Evolutionary conservation across 805 yeast genomes (phyloP).

Genomic region (Kodamaea neixiangensis): DNA sequence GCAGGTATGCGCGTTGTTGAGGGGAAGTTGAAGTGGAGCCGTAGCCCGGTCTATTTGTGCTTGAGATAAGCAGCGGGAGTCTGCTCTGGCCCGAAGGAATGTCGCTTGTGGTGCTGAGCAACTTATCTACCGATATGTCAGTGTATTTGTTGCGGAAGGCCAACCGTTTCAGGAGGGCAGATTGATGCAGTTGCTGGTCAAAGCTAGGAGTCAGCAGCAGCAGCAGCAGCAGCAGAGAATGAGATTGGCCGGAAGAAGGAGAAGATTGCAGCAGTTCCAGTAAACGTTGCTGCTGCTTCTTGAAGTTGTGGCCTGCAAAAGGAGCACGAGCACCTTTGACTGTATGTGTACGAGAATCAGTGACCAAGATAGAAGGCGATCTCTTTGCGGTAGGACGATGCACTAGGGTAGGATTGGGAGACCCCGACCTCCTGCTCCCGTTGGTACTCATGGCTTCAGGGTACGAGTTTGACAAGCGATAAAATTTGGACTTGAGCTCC

Average conservation of each 20-base stretch:
- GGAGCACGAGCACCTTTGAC: conserved; percentile 65
- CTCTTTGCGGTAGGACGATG: conserved; percentile 69
- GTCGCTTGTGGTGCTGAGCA: conserved; percentile 77
- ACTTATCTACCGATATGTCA: conserved; percentile 77
- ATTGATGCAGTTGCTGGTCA: conserved; percentile 22
- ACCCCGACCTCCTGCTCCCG: conserved; percentile 4
- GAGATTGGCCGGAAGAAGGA: neutral
- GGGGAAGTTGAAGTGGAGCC: neutral
- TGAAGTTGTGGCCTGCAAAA: conserved; percentile 66
- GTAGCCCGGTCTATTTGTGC: conserved; percentile 13
- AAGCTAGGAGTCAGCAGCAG: conserved; percentile 17
- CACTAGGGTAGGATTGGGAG: neutral
- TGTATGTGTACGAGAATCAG: conserved; percentile 71
- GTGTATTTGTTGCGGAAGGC: conserved; percentile 55
- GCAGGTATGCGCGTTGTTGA: conserved; percentile 1
- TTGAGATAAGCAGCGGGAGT: conserved; percentile 31
- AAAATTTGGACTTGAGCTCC: neutral
- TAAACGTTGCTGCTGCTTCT: conserved; percentile 30
- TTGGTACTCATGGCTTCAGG: neutral
- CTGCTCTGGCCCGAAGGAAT: conserved; percentile 79
- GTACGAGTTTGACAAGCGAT: too few species aligned
- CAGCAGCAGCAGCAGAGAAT: conserved; percentile 17
- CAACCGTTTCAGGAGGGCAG: conserved; percentile 29
- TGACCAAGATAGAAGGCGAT: conserved; percentile 91
- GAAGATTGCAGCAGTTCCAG: neutral